These are phyloP conservation scores for Nicotiana knightiana DNA, from an alignment of 257 asterid species.

Conservation along the genomic window DNA sequence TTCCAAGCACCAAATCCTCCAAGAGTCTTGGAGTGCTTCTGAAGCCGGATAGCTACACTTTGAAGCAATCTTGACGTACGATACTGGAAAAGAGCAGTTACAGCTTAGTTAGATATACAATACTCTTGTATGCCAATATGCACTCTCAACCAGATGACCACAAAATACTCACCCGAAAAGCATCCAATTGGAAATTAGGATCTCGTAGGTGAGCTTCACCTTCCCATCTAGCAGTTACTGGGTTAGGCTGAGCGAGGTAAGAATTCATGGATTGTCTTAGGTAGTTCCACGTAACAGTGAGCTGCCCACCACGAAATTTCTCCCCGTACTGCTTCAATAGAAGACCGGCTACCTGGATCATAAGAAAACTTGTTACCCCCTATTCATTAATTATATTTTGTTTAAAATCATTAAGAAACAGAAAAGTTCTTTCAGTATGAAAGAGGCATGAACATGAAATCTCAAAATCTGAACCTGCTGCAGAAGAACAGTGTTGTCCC, in stretches of 20 bases:
- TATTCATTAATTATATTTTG: not conserved
- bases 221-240: constrained; percentile 98
- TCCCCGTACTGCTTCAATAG: constrained; percentile 81
- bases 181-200: constrained; percentile 91
- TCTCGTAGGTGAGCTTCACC: constrained; percentile 82
- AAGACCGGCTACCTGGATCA: constrained; percentile 77
- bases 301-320: constrained; percentile 83
- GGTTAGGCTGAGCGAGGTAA: constrained; percentile 90
- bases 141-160: not conserved
- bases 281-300: constrained; percentile 89
- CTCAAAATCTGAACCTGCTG: constrained; percentile 54
- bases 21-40: constrained; percentile 80
- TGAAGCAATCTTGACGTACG: constrained; percentile 95
- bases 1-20: constrained; percentile 99
- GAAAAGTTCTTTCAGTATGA: not conserved
- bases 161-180: constrained; percentile 67
- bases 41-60: constrained; percentile 76
- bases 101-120: not conserved
- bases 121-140: not conserved
- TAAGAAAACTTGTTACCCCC: not conserved
- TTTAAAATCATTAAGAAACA: not conserved
- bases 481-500: constrained; percentile 94
- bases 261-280: constrained; percentile 87
- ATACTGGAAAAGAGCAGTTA: constrained; percentile 46
- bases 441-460: not conserved